These are phyloP conservation scores for Apiotrichum veenhuisii DNA, from an alignment of 1,284 basidiomycete species.

Conservation along the genomic window DNA sequence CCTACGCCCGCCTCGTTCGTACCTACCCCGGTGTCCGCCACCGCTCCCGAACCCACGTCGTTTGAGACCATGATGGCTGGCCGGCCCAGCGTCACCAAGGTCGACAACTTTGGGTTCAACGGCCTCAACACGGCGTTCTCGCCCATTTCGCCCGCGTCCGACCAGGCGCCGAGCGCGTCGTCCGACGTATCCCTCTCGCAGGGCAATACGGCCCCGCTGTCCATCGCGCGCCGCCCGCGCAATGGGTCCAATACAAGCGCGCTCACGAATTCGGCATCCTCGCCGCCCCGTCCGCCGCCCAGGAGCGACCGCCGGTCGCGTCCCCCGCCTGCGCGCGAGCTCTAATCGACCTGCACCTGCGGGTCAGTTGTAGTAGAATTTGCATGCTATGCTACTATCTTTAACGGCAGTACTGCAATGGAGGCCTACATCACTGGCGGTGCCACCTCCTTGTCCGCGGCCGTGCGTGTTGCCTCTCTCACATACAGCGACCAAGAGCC, in stretches of 20 bases:
- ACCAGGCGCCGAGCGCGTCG: background rate
- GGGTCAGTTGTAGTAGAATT: background rate
- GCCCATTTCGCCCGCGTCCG: background rate
- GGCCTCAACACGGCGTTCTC: conserved; percentile 1
- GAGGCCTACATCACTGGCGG: too few species aligned
- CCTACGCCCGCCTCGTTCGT: background rate
- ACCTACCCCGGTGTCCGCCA: background rate
- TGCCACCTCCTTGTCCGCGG: too few species aligned
- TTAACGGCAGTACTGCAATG: too few species aligned
- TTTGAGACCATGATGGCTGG: background rate
- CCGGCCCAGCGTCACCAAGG: background rate
- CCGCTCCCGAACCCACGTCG: background rate
- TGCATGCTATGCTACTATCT: background rate
- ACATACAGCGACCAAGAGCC: too few species aligned
- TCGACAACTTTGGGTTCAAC: background rate
- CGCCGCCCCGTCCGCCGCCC: conserved; percentile 11
- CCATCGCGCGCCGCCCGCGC: conserved; percentile 8
- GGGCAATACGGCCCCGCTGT: conserved; percentile 20
- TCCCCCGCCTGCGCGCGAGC: background rate
- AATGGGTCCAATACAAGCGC: background rate
- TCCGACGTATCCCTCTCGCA: conserved; percentile 2
- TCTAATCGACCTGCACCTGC: too few species aligned
- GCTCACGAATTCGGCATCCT: background rate
- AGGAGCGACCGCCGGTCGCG: conserved; percentile 15
- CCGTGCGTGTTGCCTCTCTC: too few species aligned